Percentiles rank a stretch among this genome's conserved stretches.
phyloP scores from a whole-genome alignment of 139 green algal genomes.

The Pleodorina starrii region DNA sequence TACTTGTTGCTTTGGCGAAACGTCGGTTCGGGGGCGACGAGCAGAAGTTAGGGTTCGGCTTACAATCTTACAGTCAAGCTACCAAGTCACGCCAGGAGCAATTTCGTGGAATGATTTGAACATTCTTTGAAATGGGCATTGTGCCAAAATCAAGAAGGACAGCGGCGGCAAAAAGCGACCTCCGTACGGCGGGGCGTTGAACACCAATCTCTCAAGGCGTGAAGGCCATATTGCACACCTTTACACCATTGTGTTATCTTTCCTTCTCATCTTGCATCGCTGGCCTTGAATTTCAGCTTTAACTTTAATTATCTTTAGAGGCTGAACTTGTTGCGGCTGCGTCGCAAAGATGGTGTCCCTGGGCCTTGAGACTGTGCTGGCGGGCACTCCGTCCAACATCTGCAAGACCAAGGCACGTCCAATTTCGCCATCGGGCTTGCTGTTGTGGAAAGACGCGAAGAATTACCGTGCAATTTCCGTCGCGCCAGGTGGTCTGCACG shows the following conservation, averaged over 20 bases:
- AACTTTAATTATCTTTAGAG: neutral
- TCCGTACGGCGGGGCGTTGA: neutral
- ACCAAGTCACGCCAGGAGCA: too few species aligned
- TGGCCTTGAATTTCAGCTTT: too few species aligned
- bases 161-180: constrained; percentile 6
- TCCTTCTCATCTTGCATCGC: too few species aligned
- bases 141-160: neutral
- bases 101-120: too few species aligned
- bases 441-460: neutral
- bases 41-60: too few species aligned
- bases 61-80: too few species aligned
- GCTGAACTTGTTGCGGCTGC: constrained; percentile 10
- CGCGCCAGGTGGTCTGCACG: constrained; percentile 93
- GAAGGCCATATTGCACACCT: neutral
- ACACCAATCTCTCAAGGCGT: too few species aligned
- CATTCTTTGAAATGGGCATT: too few species aligned
- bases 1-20: too few species aligned
- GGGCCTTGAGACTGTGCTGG: constrained; percentile 81
- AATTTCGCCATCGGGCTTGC: constrained; percentile 3
- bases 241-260: neutral
- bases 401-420: constrained; percentile 80
- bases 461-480: neutral
- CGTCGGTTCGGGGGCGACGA: too few species aligned
- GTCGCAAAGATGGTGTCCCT: constrained; percentile 73
- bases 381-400: constrained; percentile 68